Evolutionary conservation across 164 flowering plant genomes (phyloP), one percentile per base, ranked within the genome.

Genomic region (Hamamelis virginiana): DNA sequence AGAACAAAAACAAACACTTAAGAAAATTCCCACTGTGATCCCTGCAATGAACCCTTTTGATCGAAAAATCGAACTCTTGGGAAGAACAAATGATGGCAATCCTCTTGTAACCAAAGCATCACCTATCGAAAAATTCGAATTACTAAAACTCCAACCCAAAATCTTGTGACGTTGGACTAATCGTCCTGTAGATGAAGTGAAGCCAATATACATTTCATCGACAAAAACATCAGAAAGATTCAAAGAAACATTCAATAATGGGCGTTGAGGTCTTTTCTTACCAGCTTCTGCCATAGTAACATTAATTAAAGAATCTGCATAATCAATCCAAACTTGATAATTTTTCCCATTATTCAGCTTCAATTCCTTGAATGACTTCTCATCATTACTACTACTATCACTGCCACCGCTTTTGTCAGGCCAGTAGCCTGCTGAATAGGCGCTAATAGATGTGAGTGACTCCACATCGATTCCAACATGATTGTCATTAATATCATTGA

Each of bases 191-290:
- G 88, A 65, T 2, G 77, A 81, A 9, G 86, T 77, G 66, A 87
- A 89, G 0, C 94, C 91, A 13, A 89, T 88, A 74, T 76, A 89
- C 91, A 87, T 89, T 72, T 87, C 85, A 57, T 87, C 93, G 56
- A 66, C 67, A 23, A 87, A 71, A 74, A 89, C 84, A 2, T 69
- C 62, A 56, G 89, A 84, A 11, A 89, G 75, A 76, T 89, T 68
- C 11, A 78, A 38, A 62, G 73, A 9, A 27, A 67, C 74, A 64
- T 52, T 80, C 68, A 89, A 27, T 64, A 89, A 73, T 0, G 81
- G 77, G 64, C 58, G 48, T 0, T 22, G 22, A 19, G 94, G 94
- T 74, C 80, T 74, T 44, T 26, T 67, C 65, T 62, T 26, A 5
- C 93, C 93, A 0, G 62, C 88, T 4, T 73, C 76, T 6, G 77